A percentile compares a stretch with the other conserved stretches of the same genome.
phyloP scores from a whole-genome alignment of 495 filamentous ascomycete species.

The Durotheca rogersii region DNA sequence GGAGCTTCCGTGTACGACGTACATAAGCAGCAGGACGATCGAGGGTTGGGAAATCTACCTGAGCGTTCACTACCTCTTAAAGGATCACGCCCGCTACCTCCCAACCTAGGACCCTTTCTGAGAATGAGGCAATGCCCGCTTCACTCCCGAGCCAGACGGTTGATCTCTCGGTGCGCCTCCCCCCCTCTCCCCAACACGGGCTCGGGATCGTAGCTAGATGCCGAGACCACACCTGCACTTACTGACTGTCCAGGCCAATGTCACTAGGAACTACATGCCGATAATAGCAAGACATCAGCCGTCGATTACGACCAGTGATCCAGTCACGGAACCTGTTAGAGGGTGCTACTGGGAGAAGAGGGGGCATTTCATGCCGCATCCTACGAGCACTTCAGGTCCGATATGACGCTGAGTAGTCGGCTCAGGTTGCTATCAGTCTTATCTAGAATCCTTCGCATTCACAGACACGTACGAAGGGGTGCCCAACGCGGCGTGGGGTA shows the following conservation, averaged over 20 bases:
- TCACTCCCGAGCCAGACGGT: not conserved
- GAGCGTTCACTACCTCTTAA: not conserved
- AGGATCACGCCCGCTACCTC: constrained; percentile 4
- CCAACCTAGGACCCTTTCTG: constrained; percentile 2
- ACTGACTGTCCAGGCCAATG: no score
- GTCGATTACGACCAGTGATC: no score
- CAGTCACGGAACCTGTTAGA: no score
- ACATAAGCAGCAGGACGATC: constrained; percentile 17
- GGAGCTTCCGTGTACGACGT: constrained; percentile 10
- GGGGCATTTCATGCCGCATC: not conserved
- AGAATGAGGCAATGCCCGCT: no score
- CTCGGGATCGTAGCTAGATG: no score
- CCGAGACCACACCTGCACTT: no score
- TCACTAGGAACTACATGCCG: no score
- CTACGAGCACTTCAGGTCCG: not conserved
- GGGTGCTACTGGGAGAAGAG: no score
- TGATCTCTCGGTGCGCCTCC: no score
- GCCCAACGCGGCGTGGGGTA: not conserved
- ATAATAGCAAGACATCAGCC: no score
- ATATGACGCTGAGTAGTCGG: not conserved
- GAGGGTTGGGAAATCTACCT: constrained; percentile 8
- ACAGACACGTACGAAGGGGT: no score
- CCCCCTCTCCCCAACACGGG: no score
- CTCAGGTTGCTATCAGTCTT: not conserved
- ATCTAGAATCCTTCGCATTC: not conserved